phyloP scores from a whole-genome alignment of 768 basidiomycete genomes.

The Solioccasus polychromus region DNA sequence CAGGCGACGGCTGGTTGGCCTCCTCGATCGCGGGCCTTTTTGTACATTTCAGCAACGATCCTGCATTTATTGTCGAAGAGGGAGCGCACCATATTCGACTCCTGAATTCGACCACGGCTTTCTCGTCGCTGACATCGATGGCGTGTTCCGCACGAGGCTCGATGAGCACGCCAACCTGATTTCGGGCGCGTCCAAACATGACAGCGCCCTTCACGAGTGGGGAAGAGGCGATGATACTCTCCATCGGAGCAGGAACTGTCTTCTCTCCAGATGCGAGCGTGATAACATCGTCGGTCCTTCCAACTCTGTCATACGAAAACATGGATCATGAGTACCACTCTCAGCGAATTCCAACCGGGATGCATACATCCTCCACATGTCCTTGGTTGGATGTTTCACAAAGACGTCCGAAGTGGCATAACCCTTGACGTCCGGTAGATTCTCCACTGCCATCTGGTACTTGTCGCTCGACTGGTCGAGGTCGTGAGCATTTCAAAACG shows the following conservation, averaged over 20 bases:
- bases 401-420: constrained; percentile 44
- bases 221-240: constrained; percentile 15
- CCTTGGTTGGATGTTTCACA: constrained; percentile 41
- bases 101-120: constrained; percentile 9
- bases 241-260: constrained; percentile 34
- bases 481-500: background rate
- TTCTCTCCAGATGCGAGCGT: constrained; percentile 33
- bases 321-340: background rate
- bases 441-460: constrained; percentile 19
- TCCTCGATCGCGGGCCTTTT: constrained; percentile 37
- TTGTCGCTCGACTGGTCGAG: background rate
- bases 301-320: constrained; percentile 27
- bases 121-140: constrained; percentile 13
- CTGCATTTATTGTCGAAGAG: no score
- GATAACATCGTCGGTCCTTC: constrained; percentile 36
- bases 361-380: constrained; percentile 42
- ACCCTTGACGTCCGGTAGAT: constrained; percentile 33
- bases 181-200: constrained; percentile 33
- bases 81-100: constrained; percentile 25
- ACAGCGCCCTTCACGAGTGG: constrained; percentile 21
- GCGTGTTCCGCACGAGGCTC: constrained; percentile 20
- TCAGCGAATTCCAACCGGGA: no score
- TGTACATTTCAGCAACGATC: background rate
- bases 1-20: constrained; percentile 36
- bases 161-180: constrained; percentile 30